Conservation (phyloP, 1,139 yeast species). For the Yamadazyma oceani region DNA sequence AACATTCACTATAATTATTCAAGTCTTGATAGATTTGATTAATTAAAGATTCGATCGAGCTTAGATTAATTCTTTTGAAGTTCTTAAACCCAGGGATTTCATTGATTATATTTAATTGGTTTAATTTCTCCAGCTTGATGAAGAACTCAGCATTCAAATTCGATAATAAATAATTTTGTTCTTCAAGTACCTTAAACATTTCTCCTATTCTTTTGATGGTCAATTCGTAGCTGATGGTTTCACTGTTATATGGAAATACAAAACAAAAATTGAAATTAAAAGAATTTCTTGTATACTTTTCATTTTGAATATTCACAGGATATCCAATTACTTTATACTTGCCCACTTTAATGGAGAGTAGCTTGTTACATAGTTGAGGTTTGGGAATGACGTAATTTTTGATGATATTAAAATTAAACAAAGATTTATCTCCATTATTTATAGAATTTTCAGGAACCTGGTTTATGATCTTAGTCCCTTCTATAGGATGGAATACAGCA, state of each 20-base stretch:
- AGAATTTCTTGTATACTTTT: conserved; percentile 82
- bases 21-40: conserved; percentile 91
- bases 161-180: conserved; percentile 78
- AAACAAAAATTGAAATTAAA: conserved; percentile 92
- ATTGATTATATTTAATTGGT: conserved; percentile 13
- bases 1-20: conserved; percentile 92
- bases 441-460: conserved; percentile 78
- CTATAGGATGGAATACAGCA: conserved; percentile 91
- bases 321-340: conserved; percentile 80
- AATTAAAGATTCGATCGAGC: conserved; percentile 74
- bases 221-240: conserved; percentile 82
- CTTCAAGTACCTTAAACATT: conserved; percentile 89
- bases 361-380: conserved; percentile 81
- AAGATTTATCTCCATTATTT: conserved; percentile 24
- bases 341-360: conserved; percentile 71
- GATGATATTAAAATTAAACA: conserved; percentile 80
- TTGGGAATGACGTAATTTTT: conserved; percentile 93
- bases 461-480: conserved; percentile 90
- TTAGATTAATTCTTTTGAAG: conserved; percentile 44
- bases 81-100: conserved; percentile 41
- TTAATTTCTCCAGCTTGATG: conserved; percentile 26
- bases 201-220: conserved; percentile 81
- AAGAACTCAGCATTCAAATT: conserved; percentile 41
- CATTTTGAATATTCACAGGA: conserved; percentile 79
- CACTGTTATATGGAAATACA: conserved; percentile 82